Conservation (phyloP, 495 filamentous ascomycete species). For the Neurospora sp. region DNA sequence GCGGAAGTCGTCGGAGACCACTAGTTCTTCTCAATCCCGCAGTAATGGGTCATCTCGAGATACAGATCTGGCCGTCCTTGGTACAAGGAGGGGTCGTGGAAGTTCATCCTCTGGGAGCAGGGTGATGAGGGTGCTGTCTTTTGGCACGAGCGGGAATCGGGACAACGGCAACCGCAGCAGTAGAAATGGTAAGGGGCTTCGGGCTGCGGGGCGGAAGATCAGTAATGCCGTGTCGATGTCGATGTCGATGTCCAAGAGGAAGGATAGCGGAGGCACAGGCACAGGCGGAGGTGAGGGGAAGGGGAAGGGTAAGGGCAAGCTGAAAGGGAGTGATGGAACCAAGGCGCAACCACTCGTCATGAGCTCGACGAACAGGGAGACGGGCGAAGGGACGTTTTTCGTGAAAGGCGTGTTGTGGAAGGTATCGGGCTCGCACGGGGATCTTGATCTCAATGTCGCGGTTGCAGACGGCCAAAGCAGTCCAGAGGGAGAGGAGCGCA, state of each 20-base stretch:
- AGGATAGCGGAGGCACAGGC: neutral
- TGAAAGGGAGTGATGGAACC: neutral
- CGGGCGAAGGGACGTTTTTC: conserved; percentile 2
- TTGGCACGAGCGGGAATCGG: neutral
- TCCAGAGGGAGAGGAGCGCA: neutral
- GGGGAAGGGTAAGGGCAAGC: neutral
- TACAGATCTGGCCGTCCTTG: neutral
- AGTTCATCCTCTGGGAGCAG: conserved; percentile 1
- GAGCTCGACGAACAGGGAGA: neutral
- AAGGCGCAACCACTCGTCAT: neutral
- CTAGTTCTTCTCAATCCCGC: neutral
- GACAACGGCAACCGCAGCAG: neutral
- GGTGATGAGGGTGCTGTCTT: conserved; percentile 10
- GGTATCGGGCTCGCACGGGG: neutral
- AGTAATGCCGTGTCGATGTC: neutral
- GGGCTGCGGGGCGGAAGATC: neutral
- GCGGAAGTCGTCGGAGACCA: neutral
- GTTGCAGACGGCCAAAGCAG: neutral
- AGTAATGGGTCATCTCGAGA: neutral
- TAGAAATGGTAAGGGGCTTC: neutral
- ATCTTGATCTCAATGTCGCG: neutral
- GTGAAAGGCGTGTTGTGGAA: conserved; percentile 1
- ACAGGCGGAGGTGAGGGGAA: neutral
- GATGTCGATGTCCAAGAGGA: neutral
- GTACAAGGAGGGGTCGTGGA: neutral